Base-by-base conservation (phyloP, 495 filamentous ascomycete species). In the Penicillium chermesinum region DNA sequence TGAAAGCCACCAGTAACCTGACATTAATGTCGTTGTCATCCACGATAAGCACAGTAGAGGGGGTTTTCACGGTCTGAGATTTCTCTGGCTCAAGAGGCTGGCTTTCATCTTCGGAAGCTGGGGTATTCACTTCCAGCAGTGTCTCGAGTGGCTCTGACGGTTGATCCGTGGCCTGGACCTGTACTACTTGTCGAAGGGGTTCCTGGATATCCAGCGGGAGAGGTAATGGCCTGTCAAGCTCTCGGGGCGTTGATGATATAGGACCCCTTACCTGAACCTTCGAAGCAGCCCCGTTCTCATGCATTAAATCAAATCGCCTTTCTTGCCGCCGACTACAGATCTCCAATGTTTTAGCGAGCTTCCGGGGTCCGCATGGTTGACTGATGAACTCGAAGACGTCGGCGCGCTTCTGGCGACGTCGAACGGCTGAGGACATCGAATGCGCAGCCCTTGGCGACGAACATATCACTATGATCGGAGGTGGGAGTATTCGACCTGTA, bases 1-100 rank as follows among this genome's bases (percentile, higher is more conserved):
- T 75, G 41, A 75, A 61, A 13, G 45, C 48, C 0, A 55, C 40
- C 1, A 63, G 57, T 0, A 70, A 38, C 12, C 50, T 52, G 27
- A 69, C 43, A 43, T 71, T 71, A 43, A 71, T 66, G 7, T 61
- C 52, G 36, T 71, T 71, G 40, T 71, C 67, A 45, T 71, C 67
- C 10, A 67, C 66, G 6, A 69, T 48, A 3, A 71, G 59, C 6
- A 66, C 21, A 7, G 38, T 44, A 4, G 18, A 16, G 8, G 38
- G 40, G 18, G 25, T 20, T n/a, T 37, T 4, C 13, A 1, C 8
- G 20, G 30, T 46, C 3, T 18, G 13, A 37, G 35, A 37, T 37
- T 5, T n/a, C 16, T 41, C 38, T 39, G 59, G 32, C 36, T 56
- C 34, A 40, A 38, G 13, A 14, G 32, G 33, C 32, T 42, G 42